Evolutionary conservation across 2,329 filamentous ascomycete genomes (phyloP).

Genomic region (Botryosphaeria agaves): DNA sequence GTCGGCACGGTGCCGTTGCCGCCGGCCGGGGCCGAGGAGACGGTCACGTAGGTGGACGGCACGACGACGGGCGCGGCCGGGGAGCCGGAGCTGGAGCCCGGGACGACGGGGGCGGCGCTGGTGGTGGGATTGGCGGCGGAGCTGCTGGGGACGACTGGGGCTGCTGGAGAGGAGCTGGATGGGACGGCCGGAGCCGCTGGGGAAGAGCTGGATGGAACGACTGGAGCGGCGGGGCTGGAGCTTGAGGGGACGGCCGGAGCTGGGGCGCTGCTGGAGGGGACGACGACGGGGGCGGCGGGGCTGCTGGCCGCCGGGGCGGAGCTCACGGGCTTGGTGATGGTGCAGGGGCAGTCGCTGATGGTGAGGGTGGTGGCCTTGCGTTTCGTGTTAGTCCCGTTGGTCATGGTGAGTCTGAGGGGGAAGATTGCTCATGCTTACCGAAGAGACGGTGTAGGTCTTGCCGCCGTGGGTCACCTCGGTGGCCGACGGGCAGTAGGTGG

Average conservation of each 20-base stretch:
- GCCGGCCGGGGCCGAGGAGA: constrained; percentile 2
- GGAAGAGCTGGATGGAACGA: constrained; percentile 10
- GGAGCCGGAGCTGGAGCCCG: too few relatives aligned
- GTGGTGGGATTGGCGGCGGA: constrained; percentile 4
- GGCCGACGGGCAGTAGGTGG: constrained; percentile 14
- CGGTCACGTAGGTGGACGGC: background rate
- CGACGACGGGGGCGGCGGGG: constrained; percentile 4
- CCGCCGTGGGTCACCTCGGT: constrained; percentile 10
- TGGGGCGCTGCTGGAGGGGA: constrained; percentile 1
- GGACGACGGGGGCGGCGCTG: constrained; percentile 3
- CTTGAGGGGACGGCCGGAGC: constrained; percentile 1
- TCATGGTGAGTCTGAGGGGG: too few relatives aligned
- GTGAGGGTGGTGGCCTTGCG: constrained; percentile 9
- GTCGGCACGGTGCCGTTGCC: constrained; percentile 4
- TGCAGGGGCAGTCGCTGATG: constrained; percentile 15
- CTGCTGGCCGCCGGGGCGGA: constrained; percentile 18
- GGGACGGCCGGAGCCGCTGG: constrained; percentile 2
- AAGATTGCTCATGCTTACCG: too few relatives aligned
- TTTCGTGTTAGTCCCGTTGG: constrained; percentile 9
- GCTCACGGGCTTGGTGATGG: constrained; percentile 33
- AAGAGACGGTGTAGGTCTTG: too few relatives aligned
- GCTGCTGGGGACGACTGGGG: constrained; percentile 6
- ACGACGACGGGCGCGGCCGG: too few relatives aligned
- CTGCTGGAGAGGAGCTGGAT: constrained; percentile 1
- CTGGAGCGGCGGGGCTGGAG: constrained; percentile 1